phyloP scores from a whole-genome alignment of 106 monocot species.

The Platanthera zijinensis region DNA sequence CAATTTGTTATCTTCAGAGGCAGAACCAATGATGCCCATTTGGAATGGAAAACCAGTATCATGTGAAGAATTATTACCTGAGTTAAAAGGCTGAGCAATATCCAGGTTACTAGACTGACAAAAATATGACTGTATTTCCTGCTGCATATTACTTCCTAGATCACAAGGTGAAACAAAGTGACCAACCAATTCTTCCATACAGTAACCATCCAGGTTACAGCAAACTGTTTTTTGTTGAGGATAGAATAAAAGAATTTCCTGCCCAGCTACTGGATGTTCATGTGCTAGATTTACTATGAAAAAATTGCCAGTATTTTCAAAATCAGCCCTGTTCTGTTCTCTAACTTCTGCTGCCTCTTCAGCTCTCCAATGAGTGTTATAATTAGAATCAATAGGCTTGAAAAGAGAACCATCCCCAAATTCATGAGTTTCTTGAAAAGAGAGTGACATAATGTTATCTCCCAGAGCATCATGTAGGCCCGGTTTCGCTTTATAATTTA shows the following conservation, averaged over 20 bases:
- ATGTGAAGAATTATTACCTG: neutral
- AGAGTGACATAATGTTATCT: neutral
- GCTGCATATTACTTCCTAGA: constrained; percentile 12
- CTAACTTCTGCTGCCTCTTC: constrained; percentile 1
- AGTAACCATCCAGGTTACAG: constrained; percentile 6
- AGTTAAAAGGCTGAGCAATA: constrained; percentile 14
- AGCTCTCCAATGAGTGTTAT: neutral
- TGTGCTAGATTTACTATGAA: constrained; percentile 12
- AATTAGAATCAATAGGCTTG: neutral
- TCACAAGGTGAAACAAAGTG: constrained; percentile 5
- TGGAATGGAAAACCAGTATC: constrained; percentile 11
- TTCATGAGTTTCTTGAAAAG: constrained; percentile 9
- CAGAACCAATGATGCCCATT: constrained; percentile 2
- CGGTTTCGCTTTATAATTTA: neutral
- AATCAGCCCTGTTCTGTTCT: neutral
- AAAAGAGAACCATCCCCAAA: neutral
- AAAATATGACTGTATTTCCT: constrained; percentile 8
- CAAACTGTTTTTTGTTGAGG: constrained; percentile 16
- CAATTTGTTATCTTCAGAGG: constrained; percentile 3
- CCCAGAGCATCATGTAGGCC: constrained; percentile 4
- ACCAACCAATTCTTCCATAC: constrained; percentile 7
- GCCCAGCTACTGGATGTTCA: constrained; percentile 12
- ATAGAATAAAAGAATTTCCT: constrained; percentile 18
- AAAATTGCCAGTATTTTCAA: constrained; percentile 9
- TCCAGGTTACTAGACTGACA: constrained; percentile 17